Percentiles rank a stretch among this genome's conserved stretches.
phyloP scores from a whole-genome alignment of 2,329 filamentous ascomycete species.

The Microcyclospora tardicrescens region DNA sequence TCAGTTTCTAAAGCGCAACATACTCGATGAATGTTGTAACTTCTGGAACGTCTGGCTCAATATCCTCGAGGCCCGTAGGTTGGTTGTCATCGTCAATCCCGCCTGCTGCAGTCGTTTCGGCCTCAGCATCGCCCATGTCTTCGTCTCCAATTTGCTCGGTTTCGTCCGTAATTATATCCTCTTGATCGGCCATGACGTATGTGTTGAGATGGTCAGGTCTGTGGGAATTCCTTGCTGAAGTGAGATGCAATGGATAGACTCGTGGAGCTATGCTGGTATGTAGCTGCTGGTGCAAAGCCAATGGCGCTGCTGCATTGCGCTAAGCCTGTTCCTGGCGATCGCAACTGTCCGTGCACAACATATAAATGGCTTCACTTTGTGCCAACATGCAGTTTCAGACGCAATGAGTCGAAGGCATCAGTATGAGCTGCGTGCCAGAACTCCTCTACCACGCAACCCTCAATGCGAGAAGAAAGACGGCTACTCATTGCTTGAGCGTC shows the following conservation, averaged over 20 bases:
- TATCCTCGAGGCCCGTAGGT: constrained; percentile 27
- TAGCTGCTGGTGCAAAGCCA: not conserved
- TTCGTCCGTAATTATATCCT: constrained; percentile 18
- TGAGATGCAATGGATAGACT: not conserved
- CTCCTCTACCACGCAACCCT: too few relatives aligned
- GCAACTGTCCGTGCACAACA: too few relatives aligned
- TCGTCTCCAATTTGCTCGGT: constrained; percentile 31
- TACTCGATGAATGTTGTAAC: constrained; percentile 35
- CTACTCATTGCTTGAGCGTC: too few relatives aligned
- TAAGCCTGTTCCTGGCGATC: constrained; percentile 1
- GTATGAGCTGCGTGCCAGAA: too few relatives aligned
- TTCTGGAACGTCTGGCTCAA: constrained; percentile 29
- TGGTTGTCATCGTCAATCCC: constrained; percentile 19
- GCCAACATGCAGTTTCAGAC: too few relatives aligned
- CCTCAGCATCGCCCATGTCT: constrained; percentile 33
- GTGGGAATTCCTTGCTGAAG: not conserved
- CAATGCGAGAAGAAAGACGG: too few relatives aligned
- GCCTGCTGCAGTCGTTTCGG: constrained; percentile 11
- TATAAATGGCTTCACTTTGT: too few relatives aligned
- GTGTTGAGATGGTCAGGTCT: not conserved
- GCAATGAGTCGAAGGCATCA: too few relatives aligned
- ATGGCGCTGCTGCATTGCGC: not conserved
- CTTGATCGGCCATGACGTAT: constrained; percentile 19
- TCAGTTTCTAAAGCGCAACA: not conserved
- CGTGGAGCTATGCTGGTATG: not conserved